These are phyloP conservation scores for Aspergillus asperescens DNA, from an alignment of 495 filamentous ascomycete genomes.

Conservation along the genomic window DNA sequence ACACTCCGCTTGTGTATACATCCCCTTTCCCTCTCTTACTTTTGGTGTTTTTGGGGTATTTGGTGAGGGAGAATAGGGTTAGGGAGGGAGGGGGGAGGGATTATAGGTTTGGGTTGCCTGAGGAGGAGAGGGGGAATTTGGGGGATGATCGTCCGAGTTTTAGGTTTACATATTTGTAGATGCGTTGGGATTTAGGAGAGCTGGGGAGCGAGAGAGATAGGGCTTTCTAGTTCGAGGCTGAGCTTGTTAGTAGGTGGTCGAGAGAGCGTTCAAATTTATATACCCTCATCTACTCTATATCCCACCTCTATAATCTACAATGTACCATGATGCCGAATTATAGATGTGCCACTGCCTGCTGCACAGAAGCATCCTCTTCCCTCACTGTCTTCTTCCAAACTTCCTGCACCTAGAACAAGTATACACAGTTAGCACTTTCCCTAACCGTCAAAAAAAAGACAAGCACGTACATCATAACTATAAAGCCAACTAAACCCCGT, in stretches of 20 bases:
- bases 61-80: conserved; percentile 50
- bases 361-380: conserved; percentile 12
- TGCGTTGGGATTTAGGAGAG: too few relatives aligned
- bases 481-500: conserved; percentile 15
- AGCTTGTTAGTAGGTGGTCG: too few relatives aligned
- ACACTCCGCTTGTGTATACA: too few relatives aligned
- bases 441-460: not conserved
- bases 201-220: too few relatives aligned
- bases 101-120: conserved; percentile 34
- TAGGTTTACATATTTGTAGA: conserved; percentile 46
- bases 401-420: conserved; percentile 13
- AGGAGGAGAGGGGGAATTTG: conserved; percentile 49
- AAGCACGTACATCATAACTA: conserved; percentile 13
- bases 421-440: not conserved
- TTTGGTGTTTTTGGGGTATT: conserved; percentile 36
- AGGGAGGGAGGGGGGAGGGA: conserved; percentile 51
- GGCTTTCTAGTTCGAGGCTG: too few relatives aligned
- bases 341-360: not conserved
- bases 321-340: not conserved
- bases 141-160: conserved; percentile 58
- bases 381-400: conserved; percentile 11
- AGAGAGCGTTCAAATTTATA: too few relatives aligned
- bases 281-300: too few relatives aligned
- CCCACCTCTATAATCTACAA: too few relatives aligned
- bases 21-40: too few relatives aligned